A percentile compares a stretch with the other conserved stretches of the same genome.
phyloP scores from a whole-genome alignment of 805 yeast species.

The Candida vaughaniae region DNA sequence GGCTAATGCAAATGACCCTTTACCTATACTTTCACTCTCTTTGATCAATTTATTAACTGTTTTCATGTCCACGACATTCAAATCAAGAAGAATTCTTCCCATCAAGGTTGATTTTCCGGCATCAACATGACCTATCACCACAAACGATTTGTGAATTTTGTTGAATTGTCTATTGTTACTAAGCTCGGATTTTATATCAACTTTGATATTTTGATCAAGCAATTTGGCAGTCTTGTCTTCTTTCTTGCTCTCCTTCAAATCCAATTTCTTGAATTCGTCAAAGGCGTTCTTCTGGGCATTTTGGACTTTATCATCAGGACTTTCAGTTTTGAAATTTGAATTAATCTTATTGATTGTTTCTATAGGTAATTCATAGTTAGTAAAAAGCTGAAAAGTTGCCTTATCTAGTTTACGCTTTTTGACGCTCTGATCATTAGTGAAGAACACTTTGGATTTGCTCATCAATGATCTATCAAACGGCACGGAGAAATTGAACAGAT shows the following conservation, averaged over 20 bases:
- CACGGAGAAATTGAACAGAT: not conserved
- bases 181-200: constrained; percentile 43
- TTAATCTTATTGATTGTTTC: constrained; percentile 40
- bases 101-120: constrained; percentile 81
- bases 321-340: constrained; percentile 60
- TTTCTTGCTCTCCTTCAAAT: constrained; percentile 15
- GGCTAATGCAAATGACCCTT: constrained; percentile 78
- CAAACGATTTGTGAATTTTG: constrained; percentile 66
- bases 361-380: constrained; percentile 39
- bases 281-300: constrained; percentile 55
- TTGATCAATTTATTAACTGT: constrained; percentile 60
- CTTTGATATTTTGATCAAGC: constrained; percentile 17
- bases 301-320: constrained; percentile 78
- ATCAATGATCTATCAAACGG: constrained; percentile 9
- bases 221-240: constrained; percentile 11
- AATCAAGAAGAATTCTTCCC: constrained; percentile 69
- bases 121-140: constrained; percentile 84
- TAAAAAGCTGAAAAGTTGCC: constrained; percentile 32
- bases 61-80: constrained; percentile 64
- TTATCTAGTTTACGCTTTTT: constrained; percentile 22
- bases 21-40: constrained; percentile 67
- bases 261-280: constrained; percentile 30
- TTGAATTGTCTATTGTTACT: constrained; percentile 25
- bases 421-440: constrained; percentile 1
- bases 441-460: constrained; percentile 2